phyloP scores from a whole-genome alignment of 768 basidiomycete species.

The Tylopilus intermedius region DNA sequence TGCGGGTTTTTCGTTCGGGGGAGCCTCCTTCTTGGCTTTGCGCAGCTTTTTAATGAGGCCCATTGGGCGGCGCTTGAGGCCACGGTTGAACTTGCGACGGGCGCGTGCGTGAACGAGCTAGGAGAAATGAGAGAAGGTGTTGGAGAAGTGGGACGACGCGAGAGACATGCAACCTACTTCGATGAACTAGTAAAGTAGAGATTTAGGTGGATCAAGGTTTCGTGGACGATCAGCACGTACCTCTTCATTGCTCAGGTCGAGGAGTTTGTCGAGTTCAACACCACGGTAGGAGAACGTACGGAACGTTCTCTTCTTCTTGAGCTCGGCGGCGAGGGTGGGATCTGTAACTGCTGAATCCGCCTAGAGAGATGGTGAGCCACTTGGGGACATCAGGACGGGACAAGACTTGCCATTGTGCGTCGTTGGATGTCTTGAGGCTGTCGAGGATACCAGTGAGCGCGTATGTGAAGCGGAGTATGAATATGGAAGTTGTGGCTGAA shows the following conservation, averaged over 20 bases:
- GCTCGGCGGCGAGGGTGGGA: conserved; percentile 88
- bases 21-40: conserved; percentile 99
- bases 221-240: conserved; percentile 40
- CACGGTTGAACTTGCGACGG: conserved; percentile 97
- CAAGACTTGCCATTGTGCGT: conserved; percentile 32
- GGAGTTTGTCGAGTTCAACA: conserved; percentile 94
- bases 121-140: neutral
- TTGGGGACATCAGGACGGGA: neutral
- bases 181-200: conserved; percentile 51
- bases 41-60: conserved; percentile 99
- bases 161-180: conserved; percentile 51
- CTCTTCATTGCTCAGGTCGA: conserved; percentile 94
- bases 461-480: conserved; percentile 21
- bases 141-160: conserved; percentile 1
- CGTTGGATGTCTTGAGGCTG: conserved; percentile 22
- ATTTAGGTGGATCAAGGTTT: neutral
- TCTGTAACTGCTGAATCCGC: conserved; percentile 84
- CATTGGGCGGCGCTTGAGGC: conserved; percentile 97
- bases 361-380: conserved; percentile 33
- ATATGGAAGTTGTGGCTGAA: conserved; percentile 41
- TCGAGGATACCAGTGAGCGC: conserved; percentile 14
- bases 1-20: conserved; percentile 96
- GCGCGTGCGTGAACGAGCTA: conserved; percentile 98
- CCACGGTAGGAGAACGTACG: conserved; percentile 99
- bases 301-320: conserved; percentile 99